Evolutionary conservation across 805 yeast genomes (phyloP).

Genomic region (Saitoella complicata): DNA sequence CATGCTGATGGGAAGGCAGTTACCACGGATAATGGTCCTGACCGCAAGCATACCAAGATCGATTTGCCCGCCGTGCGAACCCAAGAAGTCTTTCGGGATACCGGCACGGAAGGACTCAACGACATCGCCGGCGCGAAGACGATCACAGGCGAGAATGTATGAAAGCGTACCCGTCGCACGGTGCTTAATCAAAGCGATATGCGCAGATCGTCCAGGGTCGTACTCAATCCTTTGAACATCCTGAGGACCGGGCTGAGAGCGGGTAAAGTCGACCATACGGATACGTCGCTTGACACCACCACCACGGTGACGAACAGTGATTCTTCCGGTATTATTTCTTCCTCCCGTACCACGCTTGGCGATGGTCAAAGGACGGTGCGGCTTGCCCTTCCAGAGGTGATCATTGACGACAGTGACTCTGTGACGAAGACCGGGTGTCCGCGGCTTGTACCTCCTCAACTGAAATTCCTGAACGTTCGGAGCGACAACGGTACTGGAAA

Average conservation of each 20-base stretch:
- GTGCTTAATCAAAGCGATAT: constrained; percentile 71
- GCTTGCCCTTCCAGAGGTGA: constrained; percentile 73
- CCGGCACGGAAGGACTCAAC: constrained; percentile 86
- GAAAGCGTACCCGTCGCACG: constrained; percentile 43
- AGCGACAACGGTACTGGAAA: too few relatives aligned
- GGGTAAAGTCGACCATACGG: constrained; percentile 61
- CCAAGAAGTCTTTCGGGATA: constrained; percentile 54
- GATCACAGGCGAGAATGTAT: constrained; percentile 82
- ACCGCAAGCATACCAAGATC: constrained; percentile 86
- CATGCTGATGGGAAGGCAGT: constrained; percentile 82
- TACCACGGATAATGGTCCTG: constrained; percentile 80
- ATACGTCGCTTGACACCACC: constrained; percentile 90
- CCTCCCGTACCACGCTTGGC: constrained; percentile 66
- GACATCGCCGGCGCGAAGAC: constrained; percentile 78
- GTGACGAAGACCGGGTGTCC: constrained; percentile 29
- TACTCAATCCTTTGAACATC: constrained; percentile 78
- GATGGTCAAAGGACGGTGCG: constrained; percentile 57
- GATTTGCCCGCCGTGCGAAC: constrained; percentile 69
- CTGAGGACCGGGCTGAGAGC: constrained; percentile 55
- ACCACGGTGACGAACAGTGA: constrained; percentile 88
- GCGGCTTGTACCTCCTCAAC: constrained; percentile 9
- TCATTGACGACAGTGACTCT: constrained; percentile 75
- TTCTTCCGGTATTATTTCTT: constrained; percentile 73
- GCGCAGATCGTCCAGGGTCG: constrained; percentile 89
- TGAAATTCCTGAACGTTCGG: background rate